A percentile compares a stretch with the other conserved stretches of the same genome.
These are phyloP conservation scores for Schoenoplectus triqueter DNA, from an alignment of 202 grass and related monocot genomes.

Conservation along the genomic window DNA sequence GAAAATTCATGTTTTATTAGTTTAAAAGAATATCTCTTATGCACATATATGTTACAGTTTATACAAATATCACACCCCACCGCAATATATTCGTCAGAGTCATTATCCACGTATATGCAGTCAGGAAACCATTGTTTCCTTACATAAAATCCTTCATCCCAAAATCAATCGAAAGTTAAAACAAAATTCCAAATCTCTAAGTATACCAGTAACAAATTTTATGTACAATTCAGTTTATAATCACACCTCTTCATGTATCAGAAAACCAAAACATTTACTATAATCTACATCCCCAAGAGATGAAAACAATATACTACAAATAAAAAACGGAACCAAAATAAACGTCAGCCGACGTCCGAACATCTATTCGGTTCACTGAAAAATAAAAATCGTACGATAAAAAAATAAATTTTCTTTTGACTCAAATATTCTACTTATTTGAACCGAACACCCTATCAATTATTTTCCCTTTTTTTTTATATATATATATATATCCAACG, in stretches of 20 bases:
- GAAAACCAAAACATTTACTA: not conserved
- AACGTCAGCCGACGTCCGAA: too few relatives aligned
- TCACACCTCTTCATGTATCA: not conserved
- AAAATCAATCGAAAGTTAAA: slow-evolving; percentile 16
- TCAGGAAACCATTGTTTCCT: not conserved
- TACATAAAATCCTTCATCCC: not conserved
- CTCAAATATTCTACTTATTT: too few relatives aligned
- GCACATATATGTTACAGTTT: not conserved
- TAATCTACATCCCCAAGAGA: not conserved
- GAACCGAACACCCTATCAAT: too few relatives aligned
- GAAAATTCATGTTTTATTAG: too few relatives aligned
- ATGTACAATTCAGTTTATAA: slow-evolving; percentile 18
- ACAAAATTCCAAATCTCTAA: slow-evolving; percentile 1
- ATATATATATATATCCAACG: too few relatives aligned
- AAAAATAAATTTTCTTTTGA: too few relatives aligned
- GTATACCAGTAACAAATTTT: slow-evolving; percentile 20
- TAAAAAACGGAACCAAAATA: too few relatives aligned
- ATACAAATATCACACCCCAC: not conserved
- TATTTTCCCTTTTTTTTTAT: too few relatives aligned
- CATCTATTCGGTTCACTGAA: too few relatives aligned
- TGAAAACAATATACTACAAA: not conserved
- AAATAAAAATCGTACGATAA: too few relatives aligned
- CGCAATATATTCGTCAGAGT: not conserved
- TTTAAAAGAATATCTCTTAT: too few relatives aligned
- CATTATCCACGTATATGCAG: not conserved